Percentiles rank a stretch among this genome's conserved stretches.
These are phyloP conservation scores for Agroathelia rolfsii DNA, from an alignment of 1,284 basidiomycete species.

Conservation along the genomic window DNA sequence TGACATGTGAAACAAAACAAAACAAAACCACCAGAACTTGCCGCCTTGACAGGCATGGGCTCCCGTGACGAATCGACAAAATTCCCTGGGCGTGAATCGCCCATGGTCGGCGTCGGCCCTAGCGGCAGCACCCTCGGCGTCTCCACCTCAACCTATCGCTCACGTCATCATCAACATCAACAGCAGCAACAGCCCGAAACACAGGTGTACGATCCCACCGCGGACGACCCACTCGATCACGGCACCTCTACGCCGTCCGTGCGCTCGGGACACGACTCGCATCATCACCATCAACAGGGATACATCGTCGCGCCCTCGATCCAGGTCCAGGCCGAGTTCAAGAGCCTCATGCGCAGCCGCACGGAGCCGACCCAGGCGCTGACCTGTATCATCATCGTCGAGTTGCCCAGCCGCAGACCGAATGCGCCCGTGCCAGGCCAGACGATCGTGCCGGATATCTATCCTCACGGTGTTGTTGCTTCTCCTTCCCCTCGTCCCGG, in stretches of 20 bases:
- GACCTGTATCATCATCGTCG: constrained; percentile 85
- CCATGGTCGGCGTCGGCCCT: constrained; percentile 35
- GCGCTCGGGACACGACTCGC: constrained; percentile 36
- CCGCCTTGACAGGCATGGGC: constrained; percentile 82
- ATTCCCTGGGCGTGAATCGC: constrained; percentile 67
- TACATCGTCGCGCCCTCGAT: constrained; percentile 84
- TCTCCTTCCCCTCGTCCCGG: no score
- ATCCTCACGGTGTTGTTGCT: no score
- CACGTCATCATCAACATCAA: no score
- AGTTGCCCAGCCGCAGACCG: constrained; percentile 68
- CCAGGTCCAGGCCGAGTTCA: constrained; percentile 82
- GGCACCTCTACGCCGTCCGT: constrained; percentile 38
- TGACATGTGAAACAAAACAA: no score
- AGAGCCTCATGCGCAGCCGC: constrained; percentile 66
- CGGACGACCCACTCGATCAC: constrained; percentile 73
- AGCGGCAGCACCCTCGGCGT: constrained; percentile 19
- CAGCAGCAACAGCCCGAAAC: no score
- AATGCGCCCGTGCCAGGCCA: constrained; percentile 47
- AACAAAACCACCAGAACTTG: constrained; percentile 73
- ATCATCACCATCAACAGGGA: constrained; percentile 39
- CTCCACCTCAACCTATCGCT: constrained; percentile 15
- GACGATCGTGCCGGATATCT: constrained; percentile 41
- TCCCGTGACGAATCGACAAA: constrained; percentile 41
- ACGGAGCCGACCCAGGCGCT: constrained; percentile 68
- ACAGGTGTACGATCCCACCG: constrained; percentile 60